Conservation (phyloP, 2,329 filamentous ascomycete genomes). For the Aspergillus phoenicis region DNA sequence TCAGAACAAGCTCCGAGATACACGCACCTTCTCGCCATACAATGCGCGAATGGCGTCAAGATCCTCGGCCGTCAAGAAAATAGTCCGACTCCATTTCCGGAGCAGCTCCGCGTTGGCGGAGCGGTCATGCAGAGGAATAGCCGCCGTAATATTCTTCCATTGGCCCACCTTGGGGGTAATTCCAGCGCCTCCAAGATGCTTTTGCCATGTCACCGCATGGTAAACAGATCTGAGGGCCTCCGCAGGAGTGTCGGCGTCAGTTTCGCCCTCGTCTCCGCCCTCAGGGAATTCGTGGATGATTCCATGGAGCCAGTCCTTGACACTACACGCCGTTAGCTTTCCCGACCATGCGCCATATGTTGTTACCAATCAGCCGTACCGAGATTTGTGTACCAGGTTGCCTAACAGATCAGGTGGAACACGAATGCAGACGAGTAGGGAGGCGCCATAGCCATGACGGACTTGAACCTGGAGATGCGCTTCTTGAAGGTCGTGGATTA, state of each 20-base stretch:
- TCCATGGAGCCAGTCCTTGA: conserved; percentile 92
- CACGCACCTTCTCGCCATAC: conserved; percentile 68
- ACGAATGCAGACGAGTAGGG: conserved; percentile 80
- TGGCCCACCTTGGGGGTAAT: conserved; percentile 67
- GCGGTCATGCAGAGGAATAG: conserved; percentile 77
- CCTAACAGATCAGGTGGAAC: conserved; percentile 76
- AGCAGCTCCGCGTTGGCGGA: conserved; percentile 75
- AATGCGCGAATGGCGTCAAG: conserved; percentile 74
- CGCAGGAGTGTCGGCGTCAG: conserved; percentile 82
- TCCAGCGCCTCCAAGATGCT: conserved; percentile 75
- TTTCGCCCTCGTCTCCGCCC: conserved; percentile 68
- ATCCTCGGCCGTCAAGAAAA: conserved; percentile 66
- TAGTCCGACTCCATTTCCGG: conserved; percentile 68
- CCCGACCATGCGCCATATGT: background rate
- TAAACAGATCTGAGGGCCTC: conserved; percentile 88
- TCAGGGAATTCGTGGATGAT: conserved; percentile 76
- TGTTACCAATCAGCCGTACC: conserved; percentile 46
- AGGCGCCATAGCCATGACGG: conserved; percentile 72
- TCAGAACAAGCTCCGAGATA: too few relatives aligned
- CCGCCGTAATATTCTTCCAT: conserved; percentile 65
- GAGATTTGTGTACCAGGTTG: conserved; percentile 80
- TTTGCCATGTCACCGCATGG: conserved; percentile 74
- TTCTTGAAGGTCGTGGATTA: conserved; percentile 72
- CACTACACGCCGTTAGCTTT: conserved; percentile 51
- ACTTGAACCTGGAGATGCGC: conserved; percentile 89